Base-by-base conservation (phyloP, 1,139 yeast genomes). In the Pichia sorboxylosa region DNA sequence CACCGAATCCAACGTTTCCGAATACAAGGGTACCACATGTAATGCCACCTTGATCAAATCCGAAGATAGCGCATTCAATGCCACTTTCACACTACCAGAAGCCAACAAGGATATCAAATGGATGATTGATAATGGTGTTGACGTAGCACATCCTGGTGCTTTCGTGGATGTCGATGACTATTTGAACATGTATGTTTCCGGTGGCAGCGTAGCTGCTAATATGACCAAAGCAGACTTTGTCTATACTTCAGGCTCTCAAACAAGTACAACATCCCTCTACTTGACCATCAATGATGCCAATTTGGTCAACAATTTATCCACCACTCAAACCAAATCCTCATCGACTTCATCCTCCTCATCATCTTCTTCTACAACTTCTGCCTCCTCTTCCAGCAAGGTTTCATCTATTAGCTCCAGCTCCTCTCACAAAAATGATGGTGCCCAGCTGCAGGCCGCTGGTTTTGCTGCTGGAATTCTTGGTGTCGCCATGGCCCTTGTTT, bases 111-210 rank as follows among this genome's bases (percentile, higher is more conserved):
- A 58, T 15, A 57, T 62, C 32, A 44, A 56, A 11, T 46, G 49
- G 11, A 39, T 66, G 54, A 68, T 73, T 39, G 51, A 62, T 42
- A 55, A 66, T 39, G 81, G 81, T 48, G 70, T 66, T 30, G 64
- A 64, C 31, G 59, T 62, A 47, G 52, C 61, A 27, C 69, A 72
- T 40, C 46, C 62, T 36, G 80, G 81, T 34, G 44, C 61, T 34
- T 52, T 73, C 32, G 52, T 73, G 36, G 52, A 54, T 17, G 50
- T 69, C 28, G 47, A 40, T 18, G 24, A 41, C 4, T 39, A 35
- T 16, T 23, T 40, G 6, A 39, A 29, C 17, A 15, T 37, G 8
- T 41, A 41, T 26, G 36, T 37, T 17, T 39, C 40, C 11, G 42
- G 33, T 21, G 38, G 29, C 15, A 30, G 38, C 5, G 21, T 24